Conservation (phyloP, 495 filamentous ascomycete species). For the Penicillium paradoxum region DNA sequence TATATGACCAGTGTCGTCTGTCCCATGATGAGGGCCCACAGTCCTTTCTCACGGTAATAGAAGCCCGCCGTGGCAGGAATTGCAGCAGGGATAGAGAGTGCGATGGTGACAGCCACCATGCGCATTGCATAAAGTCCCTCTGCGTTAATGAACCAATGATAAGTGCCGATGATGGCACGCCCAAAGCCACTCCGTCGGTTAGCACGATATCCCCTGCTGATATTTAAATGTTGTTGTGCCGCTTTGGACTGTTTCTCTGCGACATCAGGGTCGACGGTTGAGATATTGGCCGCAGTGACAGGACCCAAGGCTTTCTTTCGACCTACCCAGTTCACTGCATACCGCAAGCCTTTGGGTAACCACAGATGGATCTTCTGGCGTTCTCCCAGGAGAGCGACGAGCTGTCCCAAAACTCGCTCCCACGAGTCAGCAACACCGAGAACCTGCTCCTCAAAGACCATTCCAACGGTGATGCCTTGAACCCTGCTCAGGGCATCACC, state of each 20-base stretch:
- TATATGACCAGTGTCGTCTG: constrained; percentile 41
- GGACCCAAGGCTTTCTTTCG: constrained; percentile 16
- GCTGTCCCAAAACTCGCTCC: constrained; percentile 17
- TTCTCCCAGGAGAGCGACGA: constrained; percentile 20
- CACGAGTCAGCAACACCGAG: constrained; percentile 19
- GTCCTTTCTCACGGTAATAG: constrained; percentile 41
- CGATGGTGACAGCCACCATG: constrained; percentile 39
- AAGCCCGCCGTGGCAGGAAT: constrained; percentile 40
- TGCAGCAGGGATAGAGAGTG: constrained; percentile 33
- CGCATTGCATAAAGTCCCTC: constrained; percentile 37
- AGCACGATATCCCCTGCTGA: constrained; percentile 26
- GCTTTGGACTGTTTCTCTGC: constrained; percentile 20
- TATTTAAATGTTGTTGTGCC: constrained; percentile 26
- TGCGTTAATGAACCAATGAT: constrained; percentile 31
- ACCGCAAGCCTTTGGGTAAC: constrained; percentile 23
- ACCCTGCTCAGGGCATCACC: constrained; percentile 12
- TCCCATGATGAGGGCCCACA: constrained; percentile 46
- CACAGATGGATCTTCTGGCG: constrained; percentile 21
- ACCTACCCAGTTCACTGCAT: constrained; percentile 21
- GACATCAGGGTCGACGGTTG: constrained; percentile 21
- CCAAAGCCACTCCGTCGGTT: constrained; percentile 21
- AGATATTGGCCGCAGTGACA: constrained; percentile 7
- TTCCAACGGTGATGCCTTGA: constrained; percentile 18
- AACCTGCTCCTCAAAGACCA: constrained; percentile 32
- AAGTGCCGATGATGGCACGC: constrained; percentile 18